Evolutionary conservation across 805 yeast species (phyloP).

Genomic region (Metschnikowia picachoensis): DNA sequence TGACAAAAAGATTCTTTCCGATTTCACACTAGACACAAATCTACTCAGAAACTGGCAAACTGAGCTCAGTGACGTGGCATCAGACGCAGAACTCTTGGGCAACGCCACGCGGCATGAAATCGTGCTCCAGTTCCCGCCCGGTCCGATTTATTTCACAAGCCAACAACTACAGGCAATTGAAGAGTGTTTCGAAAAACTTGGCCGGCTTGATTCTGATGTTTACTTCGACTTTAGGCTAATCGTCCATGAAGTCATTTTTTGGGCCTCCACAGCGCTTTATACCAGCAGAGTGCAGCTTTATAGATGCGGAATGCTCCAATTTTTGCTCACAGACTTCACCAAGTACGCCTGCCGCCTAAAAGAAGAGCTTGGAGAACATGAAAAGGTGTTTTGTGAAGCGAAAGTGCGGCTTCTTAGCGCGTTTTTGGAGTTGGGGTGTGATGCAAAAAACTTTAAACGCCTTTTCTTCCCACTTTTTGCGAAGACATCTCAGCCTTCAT

Average conservation of each 20-base stretch:
- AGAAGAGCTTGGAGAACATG: slow-evolving; percentile 17
- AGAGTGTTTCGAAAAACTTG: slow-evolving; percentile 11
- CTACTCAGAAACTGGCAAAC: slow-evolving; percentile 35
- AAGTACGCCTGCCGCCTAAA: slow-evolving; percentile 4
- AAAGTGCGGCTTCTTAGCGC: slow-evolving; percentile 22
- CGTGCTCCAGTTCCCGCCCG: slow-evolving; percentile 17
- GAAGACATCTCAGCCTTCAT: slow-evolving; percentile 1
- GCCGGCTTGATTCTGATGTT: slow-evolving; percentile 19
- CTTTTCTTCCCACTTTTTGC: slow-evolving; percentile 20
- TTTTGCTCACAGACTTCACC: slow-evolving; percentile 21
- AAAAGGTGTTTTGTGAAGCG: slow-evolving; percentile 1
- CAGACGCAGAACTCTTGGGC: slow-evolving; percentile 20
- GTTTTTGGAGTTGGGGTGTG: slow-evolving; percentile 36
- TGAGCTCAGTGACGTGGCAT: slow-evolving; percentile 27
- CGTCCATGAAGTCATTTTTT: slow-evolving; percentile 23
- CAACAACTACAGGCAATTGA: slow-evolving; percentile 12
- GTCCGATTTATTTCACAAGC: slow-evolving; percentile 4
- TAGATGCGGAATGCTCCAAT: slow-evolving; percentile 17
- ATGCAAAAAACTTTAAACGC: slow-evolving; percentile 18
- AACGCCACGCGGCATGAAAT: slow-evolving; percentile 23
- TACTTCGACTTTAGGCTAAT: slow-evolving; percentile 30
- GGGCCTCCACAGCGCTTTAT: slow-evolving; percentile 23
- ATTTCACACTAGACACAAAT: slow-evolving; percentile 24
- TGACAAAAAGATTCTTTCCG: slow-evolving; percentile 17
- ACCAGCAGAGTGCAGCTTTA: slow-evolving; percentile 24